Conservation (phyloP, 257 asterid species). For the Solanum infundibuliforme region DNA sequence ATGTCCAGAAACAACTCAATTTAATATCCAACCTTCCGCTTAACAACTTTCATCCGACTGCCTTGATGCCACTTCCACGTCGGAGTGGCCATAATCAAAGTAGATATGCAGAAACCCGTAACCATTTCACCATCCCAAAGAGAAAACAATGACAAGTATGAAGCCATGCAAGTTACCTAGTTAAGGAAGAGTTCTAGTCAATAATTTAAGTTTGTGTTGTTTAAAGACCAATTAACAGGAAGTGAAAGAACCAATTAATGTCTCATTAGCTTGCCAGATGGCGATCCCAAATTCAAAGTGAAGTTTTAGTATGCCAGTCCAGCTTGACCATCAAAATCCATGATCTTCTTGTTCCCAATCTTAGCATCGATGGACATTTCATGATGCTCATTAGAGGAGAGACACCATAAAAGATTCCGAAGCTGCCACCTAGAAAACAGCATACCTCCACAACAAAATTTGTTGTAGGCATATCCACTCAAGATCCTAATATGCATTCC, state of each 20-base stretch:
- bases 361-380: slow-evolving; percentile 83
- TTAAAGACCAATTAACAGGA: slow-evolving; percentile 19
- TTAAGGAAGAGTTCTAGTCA: slow-evolving; percentile 19
- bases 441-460: slow-evolving; percentile 76
- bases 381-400: slow-evolving; percentile 71
- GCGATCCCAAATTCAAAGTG: slow-evolving; percentile 40
- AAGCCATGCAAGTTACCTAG: slow-evolving; percentile 35
- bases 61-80: slow-evolving; percentile 78
- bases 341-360: slow-evolving; percentile 73
- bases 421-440: slow-evolving; percentile 57
- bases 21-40: slow-evolving; percentile 80
- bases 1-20: slow-evolving; percentile 91
- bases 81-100: slow-evolving; percentile 42
- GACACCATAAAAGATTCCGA: slow-evolving; percentile 59
- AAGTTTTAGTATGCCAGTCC: slow-evolving; percentile 44
- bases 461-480: slow-evolving; percentile 37
- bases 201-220: slow-evolving; percentile 7
- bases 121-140: slow-evolving; percentile 23
- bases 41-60: slow-evolving; percentile 78
- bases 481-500: slow-evolving; percentile 73
- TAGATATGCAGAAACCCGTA: slow-evolving; percentile 2
- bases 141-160: slow-evolving; percentile 1
- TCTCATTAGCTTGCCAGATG: slow-evolving; percentile 13
- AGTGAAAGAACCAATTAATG: slow-evolving; percentile 31
- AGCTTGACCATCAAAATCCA: slow-evolving; percentile 69